Base-by-base conservation (phyloP, 768 basidiomycete species). In the Amanita molliuscula region DNA sequence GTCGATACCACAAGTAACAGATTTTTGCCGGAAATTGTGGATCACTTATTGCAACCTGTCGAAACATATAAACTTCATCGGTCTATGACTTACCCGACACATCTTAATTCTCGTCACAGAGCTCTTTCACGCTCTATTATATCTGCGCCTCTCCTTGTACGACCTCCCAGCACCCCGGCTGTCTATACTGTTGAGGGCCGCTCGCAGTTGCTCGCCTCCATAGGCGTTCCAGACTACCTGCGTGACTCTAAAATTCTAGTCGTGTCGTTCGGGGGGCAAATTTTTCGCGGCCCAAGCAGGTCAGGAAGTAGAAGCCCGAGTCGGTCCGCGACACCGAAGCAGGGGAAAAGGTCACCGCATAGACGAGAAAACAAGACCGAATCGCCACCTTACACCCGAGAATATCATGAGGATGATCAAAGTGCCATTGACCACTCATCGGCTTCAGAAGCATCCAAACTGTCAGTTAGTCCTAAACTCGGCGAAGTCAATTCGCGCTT, bases 221-320 rank as follows among this genome's bases (percentile, higher is more conserved):
- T 86, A 37, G 84, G 83, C 18, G 65, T 90, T 0, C 83, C 85
- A 0, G 44, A 48, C 9, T 56, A 75, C 15, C 61, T 72, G 5
- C 77, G 81, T 31, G 70, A 80, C 51, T 63, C 70, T 0, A 83
- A 78, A 57, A 76, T 90, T 36, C 71, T 89, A 23, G 67, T 89
- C 23, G 84, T 90, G 6, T 88, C 86, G 1, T 90, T 90, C 58
- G 87, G 87, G 13, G 87, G 87, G 0, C 87, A 90, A 57, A 67
- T 81, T 6, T 82, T 89, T 62, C 76, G 74, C 48, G 72, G 70
- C 45, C 81, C 81, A 3, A 73, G 67, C 51, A 59, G 69, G 37
- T 54, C 64, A 0, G 64, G 64, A 4, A 77, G 76, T 56, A 61
- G 67, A 41, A 54, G 46, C 23, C 60, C 54, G 18, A 70, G 65